Base-by-base conservation (phyloP, 2,329 filamentous ascomycete species). In the Ilyonectria destructans region DNA sequence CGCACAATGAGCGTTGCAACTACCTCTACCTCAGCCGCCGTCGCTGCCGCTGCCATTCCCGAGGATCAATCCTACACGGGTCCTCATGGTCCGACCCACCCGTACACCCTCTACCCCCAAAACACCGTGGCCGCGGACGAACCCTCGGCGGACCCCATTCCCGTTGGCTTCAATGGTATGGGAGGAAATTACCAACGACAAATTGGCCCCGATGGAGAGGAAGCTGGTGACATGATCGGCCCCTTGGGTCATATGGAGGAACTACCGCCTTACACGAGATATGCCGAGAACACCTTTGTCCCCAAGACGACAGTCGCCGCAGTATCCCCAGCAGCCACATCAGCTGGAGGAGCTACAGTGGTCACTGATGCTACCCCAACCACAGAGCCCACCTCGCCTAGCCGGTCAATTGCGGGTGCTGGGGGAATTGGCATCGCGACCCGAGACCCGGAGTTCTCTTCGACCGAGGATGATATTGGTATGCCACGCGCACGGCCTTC, bases 181-280 rank as follows among this genome's bases (percentile, higher is more conserved):
- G 85, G 85, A 6, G 88, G 88, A 67, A 84, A 87, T 62, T 97
- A 95, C 74, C 92, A 92, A 76, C 86, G 93, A 69, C 90, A 92
- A 58, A 81, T 94, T 58, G 93, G 92, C 0, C 92, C 93, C 0
- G 93, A 95, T 64, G 94, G 94, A 59, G 94, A 97, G 81, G 95
- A 97, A 74, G 85, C 89, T n/a, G 94, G 92, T 54, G 95, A 95
- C 78, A 89, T 98, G 61, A 92, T 98, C 58, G 95, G 95, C 1
- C 93, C 93, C 0, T 90, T 97, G 76, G 95, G 95, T 1, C 95
- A 98, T 77, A 92, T 93, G 1, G 96, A 98, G 80, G 94, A 97
- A 79, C 84, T 98, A 19, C 96, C 96, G 13, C 96, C 96, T 1
- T 98, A 98, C 78, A 93, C 94, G 15, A 88, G 94, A 79, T 98